A percentile compares a stretch with the other conserved stretches of the same genome.
These are phyloP conservation scores for Xylariaceae sp. DNA, from an alignment of 2,329 filamentous ascomycete species.

Conservation along the genomic window DNA sequence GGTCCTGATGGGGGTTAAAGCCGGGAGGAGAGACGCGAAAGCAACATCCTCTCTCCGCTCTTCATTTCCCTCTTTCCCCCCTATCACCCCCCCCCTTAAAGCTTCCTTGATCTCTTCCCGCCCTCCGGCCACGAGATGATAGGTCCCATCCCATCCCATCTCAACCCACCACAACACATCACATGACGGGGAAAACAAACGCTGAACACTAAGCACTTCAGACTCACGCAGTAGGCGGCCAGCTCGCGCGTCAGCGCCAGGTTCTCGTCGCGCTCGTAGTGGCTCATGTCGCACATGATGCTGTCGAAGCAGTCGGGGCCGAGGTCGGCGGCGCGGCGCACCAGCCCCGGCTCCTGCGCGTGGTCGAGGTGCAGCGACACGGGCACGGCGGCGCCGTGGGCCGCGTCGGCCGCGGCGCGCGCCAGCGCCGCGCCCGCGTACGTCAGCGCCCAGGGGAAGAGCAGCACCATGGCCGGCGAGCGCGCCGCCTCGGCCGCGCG, in stretches of 20 bases:
- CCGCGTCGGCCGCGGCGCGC: slow-evolving; percentile 47
- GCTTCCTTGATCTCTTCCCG: too few relatives aligned
- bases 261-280: slow-evolving; percentile 65
- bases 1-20: too few relatives aligned
- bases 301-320: slow-evolving; percentile 50
- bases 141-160: too few relatives aligned
- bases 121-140: too few relatives aligned
- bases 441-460: slow-evolving; percentile 67
- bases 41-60: too few relatives aligned
- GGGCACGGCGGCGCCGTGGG: slow-evolving; percentile 49
- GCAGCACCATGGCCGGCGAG: slow-evolving; percentile 62
- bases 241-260: slow-evolving; percentile 55
- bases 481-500: slow-evolving; percentile 59
- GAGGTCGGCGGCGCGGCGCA: slow-evolving; percentile 51
- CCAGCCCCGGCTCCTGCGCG: slow-evolving; percentile 55
- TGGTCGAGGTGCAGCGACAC: slow-evolving; percentile 60
- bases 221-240: slow-evolving; percentile 54
- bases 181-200: too few relatives aligned
- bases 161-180: too few relatives aligned
- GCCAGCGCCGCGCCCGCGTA: slow-evolving; percentile 54
- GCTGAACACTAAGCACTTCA: too few relatives aligned
- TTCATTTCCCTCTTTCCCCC: too few relatives aligned
- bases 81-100: too few relatives aligned
- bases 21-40: too few relatives aligned
- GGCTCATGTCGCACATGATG: slow-evolving; percentile 72